Evolutionary conservation across 306 rosid species (phyloP).

Genomic region (Quercus aquifolioides): DNA sequence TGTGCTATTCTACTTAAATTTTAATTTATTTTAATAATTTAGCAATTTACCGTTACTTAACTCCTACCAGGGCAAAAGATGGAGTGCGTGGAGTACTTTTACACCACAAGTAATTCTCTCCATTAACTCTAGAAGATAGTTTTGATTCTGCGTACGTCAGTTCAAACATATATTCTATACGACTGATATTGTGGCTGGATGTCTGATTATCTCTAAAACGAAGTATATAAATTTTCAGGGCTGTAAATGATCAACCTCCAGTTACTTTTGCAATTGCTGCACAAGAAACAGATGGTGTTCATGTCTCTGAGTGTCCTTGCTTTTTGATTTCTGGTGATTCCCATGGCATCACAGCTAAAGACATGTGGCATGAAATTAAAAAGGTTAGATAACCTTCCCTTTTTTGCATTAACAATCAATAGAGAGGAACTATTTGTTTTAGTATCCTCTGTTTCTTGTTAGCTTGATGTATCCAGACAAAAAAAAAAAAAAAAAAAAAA

Average conservation of each 20-base stretch:
- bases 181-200: neutral
- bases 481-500: neutral
- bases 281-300: constrained; percentile 65
- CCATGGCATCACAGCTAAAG: constrained; percentile 68
- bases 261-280: constrained; percentile 89
- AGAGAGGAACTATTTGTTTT: neutral
- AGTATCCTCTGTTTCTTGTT: neutral
- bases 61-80: constrained; percentile 56
- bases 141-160: constrained; percentile 7
- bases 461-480: neutral
- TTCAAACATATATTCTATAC: neutral
- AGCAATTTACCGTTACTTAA: neutral
- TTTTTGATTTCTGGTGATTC: constrained; percentile 75
- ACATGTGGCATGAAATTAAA: constrained; percentile 88
- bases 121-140: neutral
- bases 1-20: neutral
- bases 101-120: constrained; percentile 69
- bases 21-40: neutral
- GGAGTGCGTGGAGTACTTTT: constrained; percentile 78
- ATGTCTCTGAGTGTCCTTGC: constrained; percentile 77
- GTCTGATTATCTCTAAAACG: neutral
- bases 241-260: constrained; percentile 56
- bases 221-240: constrained; percentile 44
- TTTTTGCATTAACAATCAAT: neutral
- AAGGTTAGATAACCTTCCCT: constrained; percentile 37